Conservation (phyloP, 306 rosid genomes). For the Rosa chinensis region DNA sequence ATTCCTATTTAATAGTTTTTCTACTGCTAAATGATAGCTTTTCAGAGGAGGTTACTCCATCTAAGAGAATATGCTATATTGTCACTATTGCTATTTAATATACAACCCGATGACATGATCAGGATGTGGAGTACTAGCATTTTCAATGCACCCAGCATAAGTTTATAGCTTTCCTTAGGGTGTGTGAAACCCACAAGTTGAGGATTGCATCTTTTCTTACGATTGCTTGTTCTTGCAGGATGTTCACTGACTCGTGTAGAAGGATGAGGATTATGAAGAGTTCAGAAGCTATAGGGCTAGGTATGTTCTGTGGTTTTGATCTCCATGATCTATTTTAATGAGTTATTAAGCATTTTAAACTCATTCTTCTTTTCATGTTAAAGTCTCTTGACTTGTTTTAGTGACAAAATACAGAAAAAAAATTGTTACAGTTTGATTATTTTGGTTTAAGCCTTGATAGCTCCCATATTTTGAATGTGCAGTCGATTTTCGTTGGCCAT, state of each 20-base stretch:
- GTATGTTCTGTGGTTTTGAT: constrained; percentile 35
- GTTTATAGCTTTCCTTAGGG: neutral
- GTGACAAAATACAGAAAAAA: neutral
- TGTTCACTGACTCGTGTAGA: constrained; percentile 81
- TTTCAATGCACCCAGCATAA: neutral
- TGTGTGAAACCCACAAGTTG: neutral
- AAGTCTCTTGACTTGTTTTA: neutral
- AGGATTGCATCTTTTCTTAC: constrained; percentile 15
- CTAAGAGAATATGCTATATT: neutral
- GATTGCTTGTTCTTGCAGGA: constrained; percentile 48
- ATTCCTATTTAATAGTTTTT: neutral
- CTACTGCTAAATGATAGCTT: neutral
- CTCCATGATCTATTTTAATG: neutral
- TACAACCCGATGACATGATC: neutral
- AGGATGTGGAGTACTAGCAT: neutral
- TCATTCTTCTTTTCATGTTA: neutral
- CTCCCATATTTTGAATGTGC: constrained; percentile 11
- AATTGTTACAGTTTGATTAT: constrained; percentile 3
- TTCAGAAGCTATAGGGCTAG: constrained; percentile 92
- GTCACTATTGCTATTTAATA: neutral
- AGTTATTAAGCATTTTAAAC: neutral
- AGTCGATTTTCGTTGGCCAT: neutral
- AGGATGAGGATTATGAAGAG: constrained; percentile 96
- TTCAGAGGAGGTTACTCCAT: constrained; percentile 2
- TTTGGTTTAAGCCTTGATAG: constrained; percentile 13